A percentile compares a stretch with the other conserved stretches of the same genome.
These are phyloP conservation scores for Bryoerythrophyllum caledonicum DNA, from an alignment of 225 moss, liverwort and hornwort genomes.

Conservation along the genomic window DNA sequence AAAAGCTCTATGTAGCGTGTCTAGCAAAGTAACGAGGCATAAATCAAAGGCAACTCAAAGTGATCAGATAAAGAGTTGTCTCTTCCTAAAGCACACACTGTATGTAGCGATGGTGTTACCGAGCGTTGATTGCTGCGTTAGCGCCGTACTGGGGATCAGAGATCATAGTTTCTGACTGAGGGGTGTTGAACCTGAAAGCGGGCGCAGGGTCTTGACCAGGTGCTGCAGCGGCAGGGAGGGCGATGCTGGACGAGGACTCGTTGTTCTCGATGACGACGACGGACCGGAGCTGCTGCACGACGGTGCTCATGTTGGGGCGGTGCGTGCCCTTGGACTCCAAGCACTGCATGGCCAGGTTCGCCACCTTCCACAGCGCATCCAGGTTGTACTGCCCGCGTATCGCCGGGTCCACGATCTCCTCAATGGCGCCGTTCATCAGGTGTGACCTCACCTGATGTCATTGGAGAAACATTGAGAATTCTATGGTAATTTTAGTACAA, in stretches of 20 bases:
- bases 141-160: neutral
- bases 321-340: conserved; percentile 39
- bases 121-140: neutral
- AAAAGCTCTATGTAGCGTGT: too few relatives aligned
- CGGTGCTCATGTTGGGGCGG: conserved; percentile 29
- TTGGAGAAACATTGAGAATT: neutral
- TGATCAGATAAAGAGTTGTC: neutral
- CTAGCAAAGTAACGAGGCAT: too few relatives aligned
- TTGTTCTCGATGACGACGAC: conserved; percentile 15
- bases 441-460: conserved; percentile 25
- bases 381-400: conserved; percentile 25
- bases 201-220: neutral
- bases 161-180: neutral
- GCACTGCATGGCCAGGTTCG: conserved; percentile 37
- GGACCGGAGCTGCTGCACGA: conserved; percentile 34
- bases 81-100: too few relatives aligned
- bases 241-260: neutral
- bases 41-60: neutral
- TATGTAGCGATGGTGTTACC: neutral
- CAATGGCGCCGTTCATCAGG: conserved; percentile 21
- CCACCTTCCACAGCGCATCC: conserved; percentile 43
- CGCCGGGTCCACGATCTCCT: conserved; percentile 31
- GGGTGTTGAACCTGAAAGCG: conserved; percentile 8
- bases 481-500: too few relatives aligned
- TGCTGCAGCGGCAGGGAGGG: too few relatives aligned